Evolutionary conservation across 2,329 filamentous ascomycete species (phyloP), one percentile per base, ranked within the genome.

Genomic region (Lasiodiplodia citricola): DNA sequence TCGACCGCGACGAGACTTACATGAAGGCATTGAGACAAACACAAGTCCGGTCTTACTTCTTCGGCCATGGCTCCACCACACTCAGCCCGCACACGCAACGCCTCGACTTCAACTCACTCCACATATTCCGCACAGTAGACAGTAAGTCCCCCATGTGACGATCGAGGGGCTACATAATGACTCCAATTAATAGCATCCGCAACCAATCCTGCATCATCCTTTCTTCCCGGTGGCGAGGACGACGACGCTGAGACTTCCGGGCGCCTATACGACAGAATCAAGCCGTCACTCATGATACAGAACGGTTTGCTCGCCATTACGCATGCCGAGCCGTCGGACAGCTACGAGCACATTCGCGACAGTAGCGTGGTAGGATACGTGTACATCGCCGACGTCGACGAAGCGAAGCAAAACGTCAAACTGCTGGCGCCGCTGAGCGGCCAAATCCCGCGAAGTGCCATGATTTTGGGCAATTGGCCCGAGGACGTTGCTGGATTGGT

Each of bases 1-100:
- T 92, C 1, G 88, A 92, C 74, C 87, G 93, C 58, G 91, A 94
- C 71, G 87, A 90, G 47, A 77, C 82, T 0, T 96, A 93, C 78
- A 88, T 94, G 85, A 91, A 92, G 74, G 86, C 89, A 18, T 82
- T 88, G 5, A 87, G 92, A 55, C 92, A 96, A 75, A 88, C 91
- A 0, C 87, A 92, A 63, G 94, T 97, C 65, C 91, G 92, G 72
- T 91, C 94, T 74, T 99, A 99, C 80, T 99, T 99, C 83, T 99
- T 97, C 77, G 96, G 96, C 11, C 91, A 92, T 71, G 81, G 72
- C 1, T 90, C 88, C 70, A 87, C 91, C 69, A 91, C 92, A 0
- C 84, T 99, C 2, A 96, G 92, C 56, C 96, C 96, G 0, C 92
- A 94, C 74, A 96, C 93, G 7, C 93, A 97, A 75, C 91, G 92